Conservation (phyloP, 108 stramenopile species). For the Cyclotella cryptica region DNA sequence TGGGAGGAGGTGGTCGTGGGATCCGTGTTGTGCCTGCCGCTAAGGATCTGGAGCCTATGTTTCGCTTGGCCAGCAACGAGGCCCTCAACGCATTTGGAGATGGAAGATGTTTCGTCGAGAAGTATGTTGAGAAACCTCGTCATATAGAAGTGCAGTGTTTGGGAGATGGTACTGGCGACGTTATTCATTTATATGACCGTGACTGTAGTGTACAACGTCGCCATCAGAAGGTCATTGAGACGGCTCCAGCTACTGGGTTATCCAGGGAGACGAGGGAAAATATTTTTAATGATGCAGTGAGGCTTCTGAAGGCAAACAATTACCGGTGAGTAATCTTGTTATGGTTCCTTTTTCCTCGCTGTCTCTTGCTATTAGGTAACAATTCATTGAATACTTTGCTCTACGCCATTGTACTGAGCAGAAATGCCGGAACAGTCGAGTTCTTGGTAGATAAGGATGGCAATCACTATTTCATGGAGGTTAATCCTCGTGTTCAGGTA, state of each 20-base stretch:
- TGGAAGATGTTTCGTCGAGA: conserved; percentile 93
- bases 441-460: conserved; percentile 94
- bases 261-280: conserved; percentile 65
- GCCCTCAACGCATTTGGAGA: conserved; percentile 94
- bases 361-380: neutral
- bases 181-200: conserved; percentile 93
- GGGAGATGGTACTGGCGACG: conserved; percentile 94
- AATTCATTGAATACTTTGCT: neutral
- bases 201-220: conserved; percentile 98
- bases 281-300: conserved; percentile 84
- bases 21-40: conserved; percentile 91
- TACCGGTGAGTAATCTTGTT: conserved; percentile 44
- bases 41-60: conserved; percentile 73
- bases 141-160: conserved; percentile 98
- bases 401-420: neutral
- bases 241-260: conserved; percentile 89
- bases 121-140: conserved; percentile 91
- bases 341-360: neutral
- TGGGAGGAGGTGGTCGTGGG: conserved; percentile 97
- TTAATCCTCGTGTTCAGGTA: conserved; percentile 85
- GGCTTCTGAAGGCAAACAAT: conserved; percentile 74
- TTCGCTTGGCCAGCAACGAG: conserved; percentile 81
- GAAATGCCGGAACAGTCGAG: conserved; percentile 97
- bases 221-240: conserved; percentile 98
- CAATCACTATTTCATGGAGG: conserved; percentile 93